Evolutionary conservation across 768 basidiomycete species (phyloP).

Genomic region (Goffeauzyma gilvescens): DNA sequence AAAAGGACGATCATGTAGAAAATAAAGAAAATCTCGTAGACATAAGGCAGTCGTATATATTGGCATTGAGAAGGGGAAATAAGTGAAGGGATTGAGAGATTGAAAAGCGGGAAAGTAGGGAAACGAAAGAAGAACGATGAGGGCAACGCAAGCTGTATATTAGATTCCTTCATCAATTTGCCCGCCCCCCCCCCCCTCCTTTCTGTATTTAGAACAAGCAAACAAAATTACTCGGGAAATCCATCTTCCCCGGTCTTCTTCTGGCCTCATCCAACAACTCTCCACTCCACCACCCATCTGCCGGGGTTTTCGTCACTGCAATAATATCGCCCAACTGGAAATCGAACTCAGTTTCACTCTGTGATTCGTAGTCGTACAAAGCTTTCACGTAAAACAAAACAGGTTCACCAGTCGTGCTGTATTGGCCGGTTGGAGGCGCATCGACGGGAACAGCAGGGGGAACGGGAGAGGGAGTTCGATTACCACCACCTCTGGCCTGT

Average conservation of each 20-base stretch:
- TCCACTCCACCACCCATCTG: conserved; percentile 97
- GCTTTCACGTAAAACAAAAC: conserved; percentile 84
- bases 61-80: too few species aligned
- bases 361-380: conserved; percentile 59
- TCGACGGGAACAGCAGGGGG: conserved; percentile 31
- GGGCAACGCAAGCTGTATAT: too few species aligned
- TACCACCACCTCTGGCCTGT: not conserved
- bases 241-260: conserved; percentile 25
- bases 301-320: conserved; percentile 79
- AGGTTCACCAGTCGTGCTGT: conserved; percentile 59
- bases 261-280: conserved; percentile 30
- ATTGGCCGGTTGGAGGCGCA: conserved; percentile 48
- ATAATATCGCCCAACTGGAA: conserved; percentile 91
- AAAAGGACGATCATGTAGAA: too few species aligned
- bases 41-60: too few species aligned
- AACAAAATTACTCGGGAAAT: conserved; percentile 33
- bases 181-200: not conserved
- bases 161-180: too few species aligned
- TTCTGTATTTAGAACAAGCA: conserved; percentile 14
- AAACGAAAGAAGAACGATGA: too few species aligned
- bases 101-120: too few species aligned
- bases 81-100: too few species aligned
- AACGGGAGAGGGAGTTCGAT: conserved; percentile 18
- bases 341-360: conserved; percentile 78
- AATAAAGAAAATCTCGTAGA: too few species aligned